Evolutionary conservation across 352 stramenopile genomes (phyloP).

Genomic region (Phytophthora multivora): DNA sequence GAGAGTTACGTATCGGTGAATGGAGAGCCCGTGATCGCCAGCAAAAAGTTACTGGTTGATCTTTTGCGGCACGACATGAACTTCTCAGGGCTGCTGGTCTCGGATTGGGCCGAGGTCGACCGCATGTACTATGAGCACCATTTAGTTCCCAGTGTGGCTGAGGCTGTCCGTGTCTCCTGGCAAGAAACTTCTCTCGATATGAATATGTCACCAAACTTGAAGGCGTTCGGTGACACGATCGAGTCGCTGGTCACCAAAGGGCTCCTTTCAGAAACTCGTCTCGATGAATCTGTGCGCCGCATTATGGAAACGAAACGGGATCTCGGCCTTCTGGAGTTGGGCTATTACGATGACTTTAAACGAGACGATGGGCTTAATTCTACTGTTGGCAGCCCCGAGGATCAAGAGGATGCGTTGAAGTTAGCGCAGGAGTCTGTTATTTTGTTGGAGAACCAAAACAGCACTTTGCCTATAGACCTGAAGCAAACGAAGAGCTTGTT

Average conservation of each 20-base stretch:
- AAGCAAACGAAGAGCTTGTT: conserved; percentile 43
- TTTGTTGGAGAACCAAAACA: conserved; percentile 73
- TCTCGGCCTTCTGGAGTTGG: conserved; percentile 45
- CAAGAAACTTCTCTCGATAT: conserved; percentile 92
- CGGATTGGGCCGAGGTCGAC: conserved; percentile 92
- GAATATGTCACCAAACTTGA: conserved; percentile 83
- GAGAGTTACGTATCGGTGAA: conserved; percentile 92
- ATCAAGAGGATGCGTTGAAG: conserved; percentile 60
- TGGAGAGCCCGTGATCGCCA: conserved; percentile 86
- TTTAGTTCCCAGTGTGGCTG: conserved; percentile 56
- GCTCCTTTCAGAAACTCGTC: conserved; percentile 44
- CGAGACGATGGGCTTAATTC: conserved; percentile 4
- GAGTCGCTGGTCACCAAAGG: conserved; percentile 55
- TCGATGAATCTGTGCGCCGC: conserved; percentile 67
- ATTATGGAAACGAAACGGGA: conserved; percentile 67
- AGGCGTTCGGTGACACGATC: conserved; percentile 56
- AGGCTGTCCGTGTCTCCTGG: conserved; percentile 77
- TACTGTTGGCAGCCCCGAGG: conserved; percentile 50
- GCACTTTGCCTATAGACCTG: conserved; percentile 42
- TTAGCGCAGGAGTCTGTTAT: conserved; percentile 82
- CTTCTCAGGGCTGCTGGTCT: conserved; percentile 91
- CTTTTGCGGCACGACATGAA: conserved; percentile 88
- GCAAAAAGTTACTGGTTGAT: conserved; percentile 72
- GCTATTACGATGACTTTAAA: conserved; percentile 13
- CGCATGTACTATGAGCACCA: conserved; percentile 87